These are phyloP conservation scores for Tubosaeta sp. DNA, from an alignment of 768 basidiomycete species.

Conservation along the genomic window DNA sequence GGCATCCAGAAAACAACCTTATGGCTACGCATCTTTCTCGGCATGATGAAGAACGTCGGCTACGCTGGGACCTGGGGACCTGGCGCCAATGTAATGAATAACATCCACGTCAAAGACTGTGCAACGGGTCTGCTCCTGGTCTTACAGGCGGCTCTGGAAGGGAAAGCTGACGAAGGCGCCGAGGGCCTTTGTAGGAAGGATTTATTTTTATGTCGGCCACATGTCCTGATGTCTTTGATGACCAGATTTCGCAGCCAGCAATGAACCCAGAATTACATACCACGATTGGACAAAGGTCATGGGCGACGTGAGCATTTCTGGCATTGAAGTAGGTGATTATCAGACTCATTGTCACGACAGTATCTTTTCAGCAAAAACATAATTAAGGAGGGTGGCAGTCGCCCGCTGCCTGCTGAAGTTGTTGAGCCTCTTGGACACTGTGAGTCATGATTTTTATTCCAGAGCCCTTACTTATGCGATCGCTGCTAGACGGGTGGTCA, in stretches of 20 bases:
- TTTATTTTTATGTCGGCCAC: too few species aligned
- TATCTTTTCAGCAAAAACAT: slow-evolving; percentile 33
- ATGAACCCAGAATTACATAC: slow-evolving; percentile 28
- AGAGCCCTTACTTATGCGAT: not conserved
- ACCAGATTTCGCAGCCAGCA: slow-evolving; percentile 34
- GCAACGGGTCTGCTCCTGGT: slow-evolving; percentile 32
- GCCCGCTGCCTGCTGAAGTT: slow-evolving; percentile 31
- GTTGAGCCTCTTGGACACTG: slow-evolving; percentile 37
- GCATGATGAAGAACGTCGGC: slow-evolving; percentile 30
- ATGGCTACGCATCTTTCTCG: slow-evolving; percentile 36
- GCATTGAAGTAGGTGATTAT: not conserved
- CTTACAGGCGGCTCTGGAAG: slow-evolving; percentile 38
- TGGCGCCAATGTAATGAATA: slow-evolving; percentile 36
- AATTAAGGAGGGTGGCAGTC: slow-evolving; percentile 30
- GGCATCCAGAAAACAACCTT: slow-evolving; percentile 37
- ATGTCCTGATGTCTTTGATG: not conserved
- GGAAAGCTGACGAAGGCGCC: slow-evolving; percentile 38
- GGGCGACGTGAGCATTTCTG: slow-evolving; percentile 32
- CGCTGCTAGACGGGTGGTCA: slow-evolving; percentile 36
- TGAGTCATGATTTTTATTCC: slow-evolving; percentile 19
- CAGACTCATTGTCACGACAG: slow-evolving; percentile 14
- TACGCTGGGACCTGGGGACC: slow-evolving; percentile 42
- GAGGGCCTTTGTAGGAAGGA: slow-evolving; percentile 38
- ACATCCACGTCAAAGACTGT: slow-evolving; percentile 40
- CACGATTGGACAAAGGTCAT: slow-evolving; percentile 31